Evolutionary conservation across 192 early-diverging fungal genomes (phyloP).

Genomic region (Coemansia sp.): DNA sequence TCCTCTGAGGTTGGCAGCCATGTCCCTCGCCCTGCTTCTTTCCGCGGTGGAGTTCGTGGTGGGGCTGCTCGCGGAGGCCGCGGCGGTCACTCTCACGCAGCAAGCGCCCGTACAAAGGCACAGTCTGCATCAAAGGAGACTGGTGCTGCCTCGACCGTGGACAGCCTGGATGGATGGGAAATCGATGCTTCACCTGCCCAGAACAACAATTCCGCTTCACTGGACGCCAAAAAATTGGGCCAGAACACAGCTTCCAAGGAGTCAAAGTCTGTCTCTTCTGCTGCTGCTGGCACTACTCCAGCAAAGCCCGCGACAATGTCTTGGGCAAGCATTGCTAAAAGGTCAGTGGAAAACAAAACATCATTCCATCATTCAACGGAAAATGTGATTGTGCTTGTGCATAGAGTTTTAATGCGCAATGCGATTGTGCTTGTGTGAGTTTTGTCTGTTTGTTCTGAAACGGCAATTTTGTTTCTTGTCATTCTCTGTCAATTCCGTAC

Average conservation of each 20-base stretch:
- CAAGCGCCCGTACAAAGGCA: slow-evolving; percentile 39
- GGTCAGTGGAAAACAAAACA: slow-evolving; percentile 24
- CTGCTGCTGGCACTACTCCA: slow-evolving; percentile 30
- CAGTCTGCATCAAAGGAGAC: slow-evolving; percentile 33
- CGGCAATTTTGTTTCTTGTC: neutral
- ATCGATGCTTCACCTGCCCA: slow-evolving; percentile 13
- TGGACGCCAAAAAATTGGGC: slow-evolving; percentile 17
- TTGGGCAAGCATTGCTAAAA: slow-evolving; percentile 57
- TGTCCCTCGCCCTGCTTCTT: slow-evolving; percentile 60
- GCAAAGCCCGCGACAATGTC: slow-evolving; percentile 54
- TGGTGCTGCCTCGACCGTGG: slow-evolving; percentile 5
- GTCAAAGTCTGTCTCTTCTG: slow-evolving; percentile 9
- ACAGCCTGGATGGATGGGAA: slow-evolving; percentile 42
- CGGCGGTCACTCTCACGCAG: slow-evolving; percentile 53
- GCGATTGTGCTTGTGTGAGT: neutral
- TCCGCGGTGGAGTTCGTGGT: slow-evolving; percentile 64
- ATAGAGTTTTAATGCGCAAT: neutral
- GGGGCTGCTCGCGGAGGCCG: slow-evolving; percentile 71
- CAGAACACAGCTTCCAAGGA: slow-evolving; percentile 23
- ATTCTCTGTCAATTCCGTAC: neutral
- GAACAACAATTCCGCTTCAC: slow-evolving; percentile 14
- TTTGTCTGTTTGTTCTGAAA: slow-evolving; percentile 7
- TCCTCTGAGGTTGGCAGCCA: slow-evolving; percentile 42
- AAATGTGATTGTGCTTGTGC: neutral
- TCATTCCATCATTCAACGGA: neutral